Percentiles rank a stretch among this genome's conserved stretches.
These are phyloP conservation scores for Mortierella sp. DNA, from an alignment of 371 early-diverging fungal species.

Conservation along the genomic window DNA sequence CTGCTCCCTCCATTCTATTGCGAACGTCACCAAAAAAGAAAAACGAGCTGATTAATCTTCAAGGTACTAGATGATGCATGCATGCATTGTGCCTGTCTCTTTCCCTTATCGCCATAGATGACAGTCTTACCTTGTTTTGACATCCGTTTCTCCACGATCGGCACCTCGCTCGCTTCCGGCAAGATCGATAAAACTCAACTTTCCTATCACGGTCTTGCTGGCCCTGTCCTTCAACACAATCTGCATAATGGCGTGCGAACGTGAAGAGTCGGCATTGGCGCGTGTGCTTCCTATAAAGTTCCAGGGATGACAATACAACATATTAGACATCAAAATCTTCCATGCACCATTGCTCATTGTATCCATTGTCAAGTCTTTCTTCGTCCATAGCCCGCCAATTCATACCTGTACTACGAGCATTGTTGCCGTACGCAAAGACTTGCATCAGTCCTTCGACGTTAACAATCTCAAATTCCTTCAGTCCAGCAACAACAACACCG, in stretches of 20 bases:
- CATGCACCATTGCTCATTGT: not conserved
- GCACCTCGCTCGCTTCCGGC: conserved; percentile 99
- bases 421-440: conserved; percentile 93
- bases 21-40: not conserved
- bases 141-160: conserved; percentile 94
- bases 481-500: conserved; percentile 90
- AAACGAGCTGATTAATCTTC: too few species aligned
- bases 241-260: conserved; percentile 98
- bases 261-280: conserved; percentile 96
- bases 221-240: conserved; percentile 84
- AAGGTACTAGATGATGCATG: not conserved
- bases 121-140: conserved; percentile 71
- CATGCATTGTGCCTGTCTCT: not conserved
- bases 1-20: conserved; percentile 94
- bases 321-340: not conserved
- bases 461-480: conserved; percentile 85
- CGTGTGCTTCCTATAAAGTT: conserved; percentile 76
- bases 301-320: not conserved
- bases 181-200: conserved; percentile 98
- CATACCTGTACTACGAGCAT: conserved; percentile 88
- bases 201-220: conserved; percentile 71
- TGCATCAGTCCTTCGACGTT: conserved; percentile 85
- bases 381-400: not conserved
- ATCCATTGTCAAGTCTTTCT: not conserved
- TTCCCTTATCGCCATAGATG: not conserved